Percentiles rank a stretch among this genome's conserved stretches.
These are phyloP conservation scores for Eimeria necatrix DNA, from an alignment of 169 alveolate genomes.

Conservation along the genomic window DNA sequence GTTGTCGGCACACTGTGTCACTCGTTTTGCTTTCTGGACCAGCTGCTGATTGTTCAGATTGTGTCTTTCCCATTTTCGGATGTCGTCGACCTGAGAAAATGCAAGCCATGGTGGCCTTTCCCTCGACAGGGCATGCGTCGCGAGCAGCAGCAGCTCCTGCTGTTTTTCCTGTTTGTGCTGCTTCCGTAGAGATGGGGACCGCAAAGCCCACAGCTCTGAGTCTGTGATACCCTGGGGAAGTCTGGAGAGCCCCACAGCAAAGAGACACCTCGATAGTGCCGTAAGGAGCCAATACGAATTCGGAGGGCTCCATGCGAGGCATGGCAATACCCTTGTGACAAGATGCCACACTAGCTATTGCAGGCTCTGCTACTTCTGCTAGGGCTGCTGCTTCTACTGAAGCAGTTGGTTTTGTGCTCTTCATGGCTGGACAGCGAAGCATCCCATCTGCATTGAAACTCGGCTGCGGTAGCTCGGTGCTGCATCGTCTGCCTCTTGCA, in stretches of 20 bases:
- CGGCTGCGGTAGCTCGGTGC: not conserved
- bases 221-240: not conserved
- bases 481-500: not conserved
- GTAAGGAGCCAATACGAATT: not conserved
- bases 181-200: not conserved
- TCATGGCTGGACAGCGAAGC: no score
- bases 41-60: not conserved
- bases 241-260: not conserved
- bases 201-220: conserved; percentile 39
- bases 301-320: conserved; percentile 22
- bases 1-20: no score
- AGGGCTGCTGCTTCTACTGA: conserved; percentile 20
- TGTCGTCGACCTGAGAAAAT: not conserved
- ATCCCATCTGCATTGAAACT: no score
- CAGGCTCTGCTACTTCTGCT: not conserved
- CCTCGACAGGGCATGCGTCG: no score
- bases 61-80: not conserved
- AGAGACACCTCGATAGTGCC: conserved; percentile 17
- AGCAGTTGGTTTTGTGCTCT: not conserved
- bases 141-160: not conserved
- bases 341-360: not conserved
- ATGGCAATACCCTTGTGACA: not conserved
- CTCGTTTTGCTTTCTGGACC: not conserved
- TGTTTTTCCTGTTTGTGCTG: conserved; percentile 9
- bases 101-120: not conserved